Evolutionary conservation across 305 asterid genomes (phyloP), one percentile per base, ranked within the genome.

Genomic region (Plantago coronopus): DNA sequence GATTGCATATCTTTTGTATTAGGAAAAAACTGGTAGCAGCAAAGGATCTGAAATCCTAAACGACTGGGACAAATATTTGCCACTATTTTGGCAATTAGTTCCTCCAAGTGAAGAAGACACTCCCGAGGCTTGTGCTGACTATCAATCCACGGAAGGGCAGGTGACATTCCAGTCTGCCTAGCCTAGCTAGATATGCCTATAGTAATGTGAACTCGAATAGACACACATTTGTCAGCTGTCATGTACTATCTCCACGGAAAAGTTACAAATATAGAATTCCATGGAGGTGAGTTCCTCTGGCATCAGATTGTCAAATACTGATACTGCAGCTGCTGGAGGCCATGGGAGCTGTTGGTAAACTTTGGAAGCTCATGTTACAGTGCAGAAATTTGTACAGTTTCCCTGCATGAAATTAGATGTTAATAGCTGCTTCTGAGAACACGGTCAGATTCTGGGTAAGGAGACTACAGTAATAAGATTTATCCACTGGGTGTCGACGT

Each of bases 31-130:
- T 0, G 96, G 96, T 17, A 93, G 99, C 72, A 62, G 73, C 69
- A 93, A 81, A 76, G 97, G 99, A 13, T 50, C 88, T 1, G 69
- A 79, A 54, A 83, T 93, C 48, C 84, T 93, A 7, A 61, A 76
- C 48, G 94, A 87, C 17, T 93, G 99, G 99, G 99, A 89, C 73
- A 85, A 75, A 71, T 93, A 87, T 72, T 70, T 93, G 79, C 71
- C 82, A 43, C 85, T 93, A 50, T 93, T 93, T 72, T 89, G 98
- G 98, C 98, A 93, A 68, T 79, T 89, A 64, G 98, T 93, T 61
- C 98, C 98, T 20, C 97, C 97, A n/a, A 93, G 98, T 63, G 98
- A 93, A 72, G 99, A 93, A 76, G 99, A 93, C 79, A 85, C 97
- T 7, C 99, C 97, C 0, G 99, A 93, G 74, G 97, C 96, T 44